Evolutionary conservation across 2,329 filamentous ascomycete species (phyloP).

Genomic region (Graphiopsis chlorocephala): DNA sequence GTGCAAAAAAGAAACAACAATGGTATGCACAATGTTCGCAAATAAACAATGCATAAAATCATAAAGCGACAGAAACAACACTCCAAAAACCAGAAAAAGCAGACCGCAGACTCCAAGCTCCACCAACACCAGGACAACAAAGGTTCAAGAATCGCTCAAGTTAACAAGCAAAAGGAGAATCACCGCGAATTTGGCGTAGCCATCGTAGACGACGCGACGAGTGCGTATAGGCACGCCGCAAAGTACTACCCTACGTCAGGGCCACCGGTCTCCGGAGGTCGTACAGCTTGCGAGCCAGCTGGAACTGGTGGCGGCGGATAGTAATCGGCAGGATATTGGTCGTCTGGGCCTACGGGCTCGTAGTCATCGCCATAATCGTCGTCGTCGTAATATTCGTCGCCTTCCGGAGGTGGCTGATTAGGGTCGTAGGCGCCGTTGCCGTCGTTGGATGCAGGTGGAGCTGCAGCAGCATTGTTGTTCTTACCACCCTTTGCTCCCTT

Average conservation of each 20-base stretch:
- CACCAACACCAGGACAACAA: not conserved
- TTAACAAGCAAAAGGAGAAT: conserved; percentile 7
- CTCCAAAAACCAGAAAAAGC: not conserved
- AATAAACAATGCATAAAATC: not conserved
- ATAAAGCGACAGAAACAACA: not conserved
- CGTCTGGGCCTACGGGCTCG: conserved; percentile 27
- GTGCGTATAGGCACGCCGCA: not conserved
- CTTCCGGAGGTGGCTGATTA: conserved; percentile 29
- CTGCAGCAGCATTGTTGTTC: conserved; percentile 24
- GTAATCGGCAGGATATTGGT: conserved; percentile 24
- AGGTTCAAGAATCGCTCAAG: conserved; percentile 13
- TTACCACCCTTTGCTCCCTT: conserved; percentile 66
- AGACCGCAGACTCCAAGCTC: conserved; percentile 12
- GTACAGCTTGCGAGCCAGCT: not conserved
- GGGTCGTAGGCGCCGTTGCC: conserved; percentile 28
- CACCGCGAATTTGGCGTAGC: conserved; percentile 5
- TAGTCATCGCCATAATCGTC: conserved; percentile 31
- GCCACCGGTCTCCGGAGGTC: conserved; percentile 3
- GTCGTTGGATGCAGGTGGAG: conserved; percentile 14
- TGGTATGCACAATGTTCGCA: conserved; percentile 5
- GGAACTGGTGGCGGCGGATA: conserved; percentile 27
- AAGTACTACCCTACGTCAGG: not conserved
- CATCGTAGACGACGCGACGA: not conserved
- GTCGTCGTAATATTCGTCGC: conserved; percentile 33
- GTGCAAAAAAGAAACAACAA: not conserved